A percentile compares a stretch with the other conserved stretches of the same genome.
phyloP scores from a whole-genome alignment of 177 flowering plant species.

The Vitis hybrid region DNA sequence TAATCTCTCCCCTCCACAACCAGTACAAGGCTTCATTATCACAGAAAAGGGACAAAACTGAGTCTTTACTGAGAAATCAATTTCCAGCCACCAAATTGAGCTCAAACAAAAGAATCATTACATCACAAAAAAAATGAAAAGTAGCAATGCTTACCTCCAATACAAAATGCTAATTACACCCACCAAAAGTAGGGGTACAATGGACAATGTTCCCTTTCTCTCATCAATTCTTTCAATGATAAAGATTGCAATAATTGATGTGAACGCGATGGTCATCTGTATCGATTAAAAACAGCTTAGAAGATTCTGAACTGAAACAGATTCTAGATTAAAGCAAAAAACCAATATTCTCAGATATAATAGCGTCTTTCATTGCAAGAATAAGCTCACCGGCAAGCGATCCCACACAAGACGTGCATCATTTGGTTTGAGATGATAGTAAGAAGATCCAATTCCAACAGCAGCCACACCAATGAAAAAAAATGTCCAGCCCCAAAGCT shows the following conservation, averaged over 20 bases:
- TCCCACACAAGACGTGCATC: slow-evolving; percentile 95
- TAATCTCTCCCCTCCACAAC: too few relatives aligned
- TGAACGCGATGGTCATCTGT: slow-evolving; percentile 95
- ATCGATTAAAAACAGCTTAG: not conserved
- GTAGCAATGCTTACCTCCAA: slow-evolving; percentile 68
- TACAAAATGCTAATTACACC: slow-evolving; percentile 85
- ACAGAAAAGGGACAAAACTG: too few relatives aligned
- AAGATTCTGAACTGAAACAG: not conserved
- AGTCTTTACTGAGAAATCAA: too few relatives aligned
- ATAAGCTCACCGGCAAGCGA: slow-evolving; percentile 75
- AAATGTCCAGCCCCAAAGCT: slow-evolving; percentile 79
- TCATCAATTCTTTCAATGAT: slow-evolving; percentile 89
- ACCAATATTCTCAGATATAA: not conserved
- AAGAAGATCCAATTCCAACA: slow-evolving; percentile 87
- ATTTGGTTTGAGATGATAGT: slow-evolving; percentile 90
- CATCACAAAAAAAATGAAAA: not conserved
- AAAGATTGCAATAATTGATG: slow-evolving; percentile 84
- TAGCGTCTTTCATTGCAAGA: not conserved
- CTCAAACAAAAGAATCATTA: too few relatives aligned
- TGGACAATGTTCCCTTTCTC: slow-evolving; percentile 70
- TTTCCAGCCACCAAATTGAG: too few relatives aligned
- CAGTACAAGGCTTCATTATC: too few relatives aligned
- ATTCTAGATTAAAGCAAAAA: not conserved
- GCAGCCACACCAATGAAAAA: slow-evolving; percentile 90
- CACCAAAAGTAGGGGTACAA: slow-evolving; percentile 71